Evolutionary conservation across 148 eudicot genomes (phyloP).

Genomic region (Camellia lanceoleosa): DNA sequence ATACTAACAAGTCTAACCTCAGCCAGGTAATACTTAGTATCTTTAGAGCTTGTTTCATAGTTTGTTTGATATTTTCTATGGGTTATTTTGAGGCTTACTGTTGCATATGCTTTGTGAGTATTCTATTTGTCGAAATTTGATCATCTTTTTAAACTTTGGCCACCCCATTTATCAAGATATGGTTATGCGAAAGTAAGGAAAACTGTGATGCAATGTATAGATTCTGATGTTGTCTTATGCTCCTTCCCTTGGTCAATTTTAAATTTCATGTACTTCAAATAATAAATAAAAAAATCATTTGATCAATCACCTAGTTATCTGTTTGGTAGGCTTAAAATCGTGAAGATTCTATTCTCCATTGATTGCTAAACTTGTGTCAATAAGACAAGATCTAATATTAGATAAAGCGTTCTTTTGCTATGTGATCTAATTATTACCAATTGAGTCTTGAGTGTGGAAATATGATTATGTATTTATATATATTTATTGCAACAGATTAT

Average conservation of each 20-base stretch:
- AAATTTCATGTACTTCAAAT: not conserved
- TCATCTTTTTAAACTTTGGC: not conserved
- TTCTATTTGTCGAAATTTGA: not conserved
- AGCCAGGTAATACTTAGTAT: no score
- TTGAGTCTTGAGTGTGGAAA: no score
- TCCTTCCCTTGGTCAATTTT: not conserved
- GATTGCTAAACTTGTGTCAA: constrained; percentile 3
- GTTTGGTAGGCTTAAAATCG: no score
- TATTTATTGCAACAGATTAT: constrained; percentile 47
- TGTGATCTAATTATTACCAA: not conserved
- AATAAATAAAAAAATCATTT: no score
- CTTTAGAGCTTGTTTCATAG: not conserved
- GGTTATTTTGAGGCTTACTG: not conserved
- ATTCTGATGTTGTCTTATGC: not conserved
- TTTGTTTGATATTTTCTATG: not conserved
- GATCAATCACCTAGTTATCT: not conserved
- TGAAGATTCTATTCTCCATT: not conserved
- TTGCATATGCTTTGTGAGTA: not conserved
- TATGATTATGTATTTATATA: not conserved
- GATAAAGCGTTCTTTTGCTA: not conserved
- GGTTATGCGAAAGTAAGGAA: not conserved
- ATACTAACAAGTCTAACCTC: no score
- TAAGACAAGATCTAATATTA: not conserved
- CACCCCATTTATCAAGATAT: not conserved
- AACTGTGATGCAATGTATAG: not conserved